Evolutionary conservation across 148 eudicot species (phyloP).

Genomic region (Silene latifolia): DNA sequence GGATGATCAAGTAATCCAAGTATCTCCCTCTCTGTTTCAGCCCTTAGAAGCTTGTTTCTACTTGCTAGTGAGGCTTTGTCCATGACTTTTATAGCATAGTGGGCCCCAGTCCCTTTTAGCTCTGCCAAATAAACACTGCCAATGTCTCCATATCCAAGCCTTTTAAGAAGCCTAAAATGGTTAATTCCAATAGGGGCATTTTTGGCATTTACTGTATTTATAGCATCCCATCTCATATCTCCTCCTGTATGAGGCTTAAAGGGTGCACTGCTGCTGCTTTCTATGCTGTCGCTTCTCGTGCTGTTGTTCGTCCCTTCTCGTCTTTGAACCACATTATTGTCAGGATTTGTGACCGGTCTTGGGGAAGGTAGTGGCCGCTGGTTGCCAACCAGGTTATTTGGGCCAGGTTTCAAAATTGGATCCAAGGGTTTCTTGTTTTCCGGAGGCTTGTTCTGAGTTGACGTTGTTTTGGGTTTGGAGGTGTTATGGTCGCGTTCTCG

Average conservation of each 20-base stretch:
- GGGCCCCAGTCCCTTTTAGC: slow-evolving; percentile 54
- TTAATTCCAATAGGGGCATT: slow-evolving; percentile 55
- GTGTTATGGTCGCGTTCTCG: slow-evolving; percentile 14
- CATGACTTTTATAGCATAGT: slow-evolving; percentile 91
- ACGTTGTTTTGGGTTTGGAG: slow-evolving; percentile 4
- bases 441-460: slow-evolving; percentile 19
- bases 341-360: slow-evolving; percentile 9
- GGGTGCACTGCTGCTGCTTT: slow-evolving; percentile 43
- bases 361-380: slow-evolving; percentile 26
- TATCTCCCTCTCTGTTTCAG: slow-evolving; percentile 84
- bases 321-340: neutral
- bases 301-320: neutral
- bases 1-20: slow-evolving; percentile 88
- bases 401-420: slow-evolving; percentile 16
- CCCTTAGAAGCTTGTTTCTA: slow-evolving; percentile 71
- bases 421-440: slow-evolving; percentile 25
- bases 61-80: slow-evolving; percentile 79
- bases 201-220: slow-evolving; percentile 36
- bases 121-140: slow-evolving; percentile 87
- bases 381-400: slow-evolving; percentile 14
- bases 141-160: slow-evolving; percentile 84
- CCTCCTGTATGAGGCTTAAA: slow-evolving; percentile 81
- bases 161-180: slow-evolving; percentile 67
- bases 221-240: slow-evolving; percentile 78
- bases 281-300: slow-evolving; percentile 58